Conservation (phyloP, 2,329 filamentous ascomycete genomes). For the Arthrobotrys musiformis region DNA sequence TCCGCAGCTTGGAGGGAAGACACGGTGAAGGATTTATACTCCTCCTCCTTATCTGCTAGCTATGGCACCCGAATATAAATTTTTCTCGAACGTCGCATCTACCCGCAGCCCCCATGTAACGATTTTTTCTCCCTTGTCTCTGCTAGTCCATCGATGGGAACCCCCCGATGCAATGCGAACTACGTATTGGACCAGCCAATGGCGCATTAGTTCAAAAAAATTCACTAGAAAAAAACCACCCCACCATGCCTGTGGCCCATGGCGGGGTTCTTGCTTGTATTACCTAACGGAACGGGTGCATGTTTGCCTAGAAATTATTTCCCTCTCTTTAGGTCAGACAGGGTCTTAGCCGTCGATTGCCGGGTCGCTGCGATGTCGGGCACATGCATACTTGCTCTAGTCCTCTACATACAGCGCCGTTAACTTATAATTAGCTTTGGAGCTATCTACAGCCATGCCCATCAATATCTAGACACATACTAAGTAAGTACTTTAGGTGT, state of each 20-base stretch:
- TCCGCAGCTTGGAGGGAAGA: constrained; percentile 5
- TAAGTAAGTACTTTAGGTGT: neutral
- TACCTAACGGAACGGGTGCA: neutral
- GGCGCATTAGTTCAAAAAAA: constrained; percentile 19
- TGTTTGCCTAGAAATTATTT: constrained; percentile 36
- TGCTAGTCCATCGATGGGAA: no score
- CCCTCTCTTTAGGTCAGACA: neutral
- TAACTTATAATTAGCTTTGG: no score
- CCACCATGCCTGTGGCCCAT: constrained; percentile 20
- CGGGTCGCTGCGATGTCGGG: constrained; percentile 29
- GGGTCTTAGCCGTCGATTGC: constrained; percentile 55
- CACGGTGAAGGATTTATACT: constrained; percentile 39
- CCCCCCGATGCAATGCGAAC: constrained; percentile 23
- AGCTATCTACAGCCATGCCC: no score
- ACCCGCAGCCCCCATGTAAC: constrained; percentile 23
- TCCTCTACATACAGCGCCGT: neutral
- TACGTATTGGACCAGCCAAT: constrained; percentile 39
- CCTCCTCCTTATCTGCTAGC: neutral
- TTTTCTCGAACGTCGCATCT: constrained; percentile 28
- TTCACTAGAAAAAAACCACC: constrained; percentile 7
- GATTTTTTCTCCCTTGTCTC: constrained; percentile 24
- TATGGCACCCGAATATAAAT: constrained; percentile 10
- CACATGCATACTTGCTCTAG: neutral
- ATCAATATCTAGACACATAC: no score
- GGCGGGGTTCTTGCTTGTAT: constrained; percentile 11